Evolutionary conservation across 2,329 filamentous ascomycete genomes (phyloP), one percentile per base, ranked within the genome.

Genomic region (Blumeriella jaapii): DNA sequence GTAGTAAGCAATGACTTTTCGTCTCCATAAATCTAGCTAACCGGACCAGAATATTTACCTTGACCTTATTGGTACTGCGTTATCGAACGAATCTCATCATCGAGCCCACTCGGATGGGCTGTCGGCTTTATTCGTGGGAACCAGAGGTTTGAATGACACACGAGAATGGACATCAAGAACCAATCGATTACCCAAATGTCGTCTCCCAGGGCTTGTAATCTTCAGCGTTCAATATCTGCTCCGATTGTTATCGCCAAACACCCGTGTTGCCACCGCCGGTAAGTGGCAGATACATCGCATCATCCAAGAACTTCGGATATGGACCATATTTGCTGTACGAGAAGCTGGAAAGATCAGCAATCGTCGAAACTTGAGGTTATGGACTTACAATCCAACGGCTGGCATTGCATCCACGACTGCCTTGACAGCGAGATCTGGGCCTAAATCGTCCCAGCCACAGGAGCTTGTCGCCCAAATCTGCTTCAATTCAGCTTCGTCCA

Each of bases 211-310:
- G 58, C 44, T 64, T 53, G 46, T 70, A 71, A 2, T 49, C 58
- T 0, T 62, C 55, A 3, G 48, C 46, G 38, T 61, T 51, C 46
- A 69, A 61, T 13, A 68, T 52, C 36, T 57, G 54, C 46, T 69
- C 61, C 36, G 70, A 44, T 38, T 67, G 61, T 17, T 67, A 55
- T 33, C 67, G 59, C 25, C 68, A 54, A 5, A 71, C 61, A 0
- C 68, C 68, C 8, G 71, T 59, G 49, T 72, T 72, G 0, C 68
- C 68, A 0, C 67, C 66, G 39, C 71, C 68, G 36, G 71, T 71
- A 15, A 64, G 61, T 3, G 65, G 64, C 32, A 69, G 39, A 3
- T 59, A 61, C 41, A 64, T 56, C 0, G 63, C 66, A 40, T 61
- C 60, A 22, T 63, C 62, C 16, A 68, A 46, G 9, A 68, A 15